Evolutionary conservation across 140 eudicot genomes (phyloP).

Genomic region (Stevia rebaudiana): DNA sequence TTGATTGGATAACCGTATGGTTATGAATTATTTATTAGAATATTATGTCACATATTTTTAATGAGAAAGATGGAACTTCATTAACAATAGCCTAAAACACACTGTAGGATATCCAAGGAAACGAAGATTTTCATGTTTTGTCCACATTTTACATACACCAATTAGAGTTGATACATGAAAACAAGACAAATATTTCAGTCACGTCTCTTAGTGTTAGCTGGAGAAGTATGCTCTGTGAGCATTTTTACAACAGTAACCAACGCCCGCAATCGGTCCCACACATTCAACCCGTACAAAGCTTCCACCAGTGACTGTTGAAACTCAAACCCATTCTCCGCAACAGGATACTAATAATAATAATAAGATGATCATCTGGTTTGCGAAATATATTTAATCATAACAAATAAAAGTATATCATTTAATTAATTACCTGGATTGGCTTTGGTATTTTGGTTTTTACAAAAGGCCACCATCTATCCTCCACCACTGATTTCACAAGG

Average conservation of each 20-base stretch:
- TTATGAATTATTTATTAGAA: too few relatives aligned
- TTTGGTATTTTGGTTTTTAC: constrained; percentile 92
- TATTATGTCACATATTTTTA: too few relatives aligned
- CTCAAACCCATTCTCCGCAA: constrained; percentile 75
- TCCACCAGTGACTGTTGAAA: constrained; percentile 85
- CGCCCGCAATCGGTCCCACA: constrained; percentile 89
- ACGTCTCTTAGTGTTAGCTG: constrained; percentile 35
- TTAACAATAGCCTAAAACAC: too few relatives aligned
- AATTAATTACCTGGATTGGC: constrained; percentile 67
- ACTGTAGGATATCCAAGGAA: too few relatives aligned
- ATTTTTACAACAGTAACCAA: constrained; percentile 69
- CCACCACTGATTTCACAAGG: constrained; percentile 85
- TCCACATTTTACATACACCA: constrained; percentile 14
- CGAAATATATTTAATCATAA: background rate
- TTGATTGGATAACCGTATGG: too few relatives aligned
- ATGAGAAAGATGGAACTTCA: too few relatives aligned
- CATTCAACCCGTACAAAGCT: constrained; percentile 67
- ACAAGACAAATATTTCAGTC: constrained; percentile 27
- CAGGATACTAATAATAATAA: constrained; percentile 48
- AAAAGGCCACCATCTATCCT: constrained; percentile 95
- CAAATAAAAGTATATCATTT: background rate
- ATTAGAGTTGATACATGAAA: constrained; percentile 4
- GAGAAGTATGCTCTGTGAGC: constrained; percentile 51
- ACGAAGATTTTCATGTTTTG: background rate
- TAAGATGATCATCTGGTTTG: background rate